These are phyloP conservation scores for Lolium rigidum DNA, from an alignment of 176 grass and related monocot species.

Conservation along the genomic window DNA sequence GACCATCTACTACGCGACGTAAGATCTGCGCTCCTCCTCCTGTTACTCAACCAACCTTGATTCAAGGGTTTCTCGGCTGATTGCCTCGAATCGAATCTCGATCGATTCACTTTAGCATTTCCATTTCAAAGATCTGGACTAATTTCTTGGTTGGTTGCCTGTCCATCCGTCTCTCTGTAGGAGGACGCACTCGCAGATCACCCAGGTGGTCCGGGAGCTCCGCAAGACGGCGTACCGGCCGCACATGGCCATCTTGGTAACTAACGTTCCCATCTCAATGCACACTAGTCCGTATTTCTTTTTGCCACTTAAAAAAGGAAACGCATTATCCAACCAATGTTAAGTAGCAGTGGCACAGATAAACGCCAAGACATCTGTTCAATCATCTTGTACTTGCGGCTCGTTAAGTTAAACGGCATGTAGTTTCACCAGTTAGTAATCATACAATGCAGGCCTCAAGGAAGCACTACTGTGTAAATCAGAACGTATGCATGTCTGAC, in stretches of 20 bases:
- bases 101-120: background rate
- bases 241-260: conserved; percentile 88
- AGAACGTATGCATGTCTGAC: conserved; percentile 57
- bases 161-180: conserved; percentile 51
- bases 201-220: conserved; percentile 90
- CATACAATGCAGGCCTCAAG: conserved; percentile 72
- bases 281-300: no score
- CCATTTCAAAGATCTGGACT: background rate
- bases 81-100: background rate
- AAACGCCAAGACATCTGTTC: background rate
- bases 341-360: background rate
- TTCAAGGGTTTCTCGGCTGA: background rate
- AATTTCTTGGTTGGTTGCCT: conserved; percentile 29
- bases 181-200: conserved; percentile 99
- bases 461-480: conserved; percentile 92
- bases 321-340: background rate
- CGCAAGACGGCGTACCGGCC: conserved; percentile 91
- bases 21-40: conserved; percentile 48
- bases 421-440: background rate
- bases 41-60: no score
- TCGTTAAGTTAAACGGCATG: background rate
- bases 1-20: conserved; percentile 90
- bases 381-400: background rate
- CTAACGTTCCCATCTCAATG: conserved; percentile 4
- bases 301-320: background rate